phyloP scores from a whole-genome alignment of 2,329 filamentous ascomycete genomes.

The Chaetomium sp. region DNA sequence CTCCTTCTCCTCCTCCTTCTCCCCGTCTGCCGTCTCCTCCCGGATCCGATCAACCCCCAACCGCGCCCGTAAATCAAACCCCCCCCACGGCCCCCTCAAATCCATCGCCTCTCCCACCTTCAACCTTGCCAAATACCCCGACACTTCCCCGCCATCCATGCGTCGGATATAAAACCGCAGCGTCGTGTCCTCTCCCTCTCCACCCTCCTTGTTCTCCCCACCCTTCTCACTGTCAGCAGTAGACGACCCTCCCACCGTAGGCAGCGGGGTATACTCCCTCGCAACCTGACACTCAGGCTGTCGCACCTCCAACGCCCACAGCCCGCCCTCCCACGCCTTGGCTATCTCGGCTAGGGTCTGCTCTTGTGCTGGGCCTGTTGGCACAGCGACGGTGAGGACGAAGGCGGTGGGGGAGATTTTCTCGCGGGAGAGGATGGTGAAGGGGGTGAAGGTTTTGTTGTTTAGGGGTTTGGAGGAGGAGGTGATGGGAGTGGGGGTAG shows the following conservation, averaged over 20 bases:
- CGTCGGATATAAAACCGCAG: slow-evolving; percentile 73
- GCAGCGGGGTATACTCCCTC: slow-evolving; percentile 83
- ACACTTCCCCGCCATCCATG: slow-evolving; percentile 77
- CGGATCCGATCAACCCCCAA: slow-evolving; percentile 23
- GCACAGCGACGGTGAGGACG: slow-evolving; percentile 57
- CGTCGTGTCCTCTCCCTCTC: slow-evolving; percentile 29
- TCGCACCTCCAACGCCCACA: slow-evolving; percentile 90
- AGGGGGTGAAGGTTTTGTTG: slow-evolving; percentile 55
- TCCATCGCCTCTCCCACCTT: slow-evolving; percentile 58
- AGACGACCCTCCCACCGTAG: slow-evolving; percentile 34
- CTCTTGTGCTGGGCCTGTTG: background rate
- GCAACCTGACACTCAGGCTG: slow-evolving; percentile 92
- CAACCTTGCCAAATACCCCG: slow-evolving; percentile 66
- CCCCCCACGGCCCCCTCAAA: slow-evolving; percentile 70
- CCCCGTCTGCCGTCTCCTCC: background rate
- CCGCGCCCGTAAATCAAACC: slow-evolving; percentile 47
- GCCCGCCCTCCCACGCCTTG: slow-evolving; percentile 52
- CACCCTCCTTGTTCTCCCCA: slow-evolving; percentile 22
- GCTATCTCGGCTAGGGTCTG: slow-evolving; percentile 18
- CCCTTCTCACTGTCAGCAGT: background rate
- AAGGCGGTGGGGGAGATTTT: slow-evolving; percentile 60
- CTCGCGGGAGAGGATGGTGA: slow-evolving; percentile 55
- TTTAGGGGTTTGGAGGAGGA: slow-evolving; percentile 39
- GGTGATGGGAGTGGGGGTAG: too few relatives aligned
- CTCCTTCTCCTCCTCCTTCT: background rate